Base-by-base conservation (phyloP, 148 eudicot species). In the Bassia scoparia region DNA sequence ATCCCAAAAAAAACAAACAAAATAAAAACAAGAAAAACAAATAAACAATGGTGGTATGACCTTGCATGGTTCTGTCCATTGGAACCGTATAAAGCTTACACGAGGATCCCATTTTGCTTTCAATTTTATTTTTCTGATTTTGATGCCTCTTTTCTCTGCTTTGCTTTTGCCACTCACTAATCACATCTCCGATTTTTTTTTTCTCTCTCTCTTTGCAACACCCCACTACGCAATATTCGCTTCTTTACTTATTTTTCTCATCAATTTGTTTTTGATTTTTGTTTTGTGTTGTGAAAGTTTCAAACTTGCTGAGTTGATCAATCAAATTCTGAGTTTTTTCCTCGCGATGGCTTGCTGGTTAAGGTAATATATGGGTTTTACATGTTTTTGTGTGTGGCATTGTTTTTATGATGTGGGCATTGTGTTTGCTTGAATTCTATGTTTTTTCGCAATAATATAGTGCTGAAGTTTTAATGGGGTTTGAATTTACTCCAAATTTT, bases 51-150 rank as follows among this genome's bases (percentile, higher is more conserved):
- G 67, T 10, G 38, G 64, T 33, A 27, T 7, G 15, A 18, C 44
- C 75, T 58, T 83, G 86, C 79, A 77, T 77, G 76, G 83, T 52
- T 37, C 34, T 58, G 81, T 71, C 81, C 81, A 74, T 83, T 75
- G 79, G 73, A 69, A 78, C 83, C 82, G 78, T 75, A 84, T 78
- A 81, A 84, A 84, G 84, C 82, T 75, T 81, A 72, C 86, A 87
- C 91, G 86, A 85, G 85, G 82, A 82, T 89, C 83, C 88, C 85
- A 77, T 76, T 78, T 74, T 68, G 69, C 49, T 61, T 23, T 34
- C 7, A 17, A 24, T 24, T 15, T 18, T 18, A 41, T 27, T 67
- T 12, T 29, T 27, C 37, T 38, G 21, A 18, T 54, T 61, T 34
- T 23, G 48, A 50, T 66, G 20, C 78, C 64, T 62, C 60, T 68